phyloP scores from a whole-genome alignment of 208 protist species.

The Vickermania ingenoplastis region DNA sequence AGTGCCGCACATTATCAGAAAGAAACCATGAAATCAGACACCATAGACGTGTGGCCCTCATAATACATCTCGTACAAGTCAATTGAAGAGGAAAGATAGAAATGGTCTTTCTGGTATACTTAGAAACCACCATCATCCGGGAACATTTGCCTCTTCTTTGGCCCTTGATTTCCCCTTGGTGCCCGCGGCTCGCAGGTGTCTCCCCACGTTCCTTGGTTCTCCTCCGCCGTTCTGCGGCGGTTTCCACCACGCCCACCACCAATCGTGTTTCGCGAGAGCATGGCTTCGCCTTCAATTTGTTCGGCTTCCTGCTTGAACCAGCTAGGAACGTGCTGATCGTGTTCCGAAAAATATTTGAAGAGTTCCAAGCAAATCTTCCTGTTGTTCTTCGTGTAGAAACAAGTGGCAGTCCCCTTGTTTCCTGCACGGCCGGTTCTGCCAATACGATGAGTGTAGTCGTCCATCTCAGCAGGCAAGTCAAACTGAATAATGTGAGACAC shows the following conservation, averaged over 20 bases:
- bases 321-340: slow-evolving; percentile 78
- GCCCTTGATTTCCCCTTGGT: not conserved
- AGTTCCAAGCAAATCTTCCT: slow-evolving; percentile 49
- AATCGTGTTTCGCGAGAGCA: slow-evolving; percentile 30
- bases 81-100: too few relatives aligned
- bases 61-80: too few relatives aligned
- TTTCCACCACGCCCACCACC: slow-evolving; percentile 6
- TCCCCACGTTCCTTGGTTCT: slow-evolving; percentile 11
- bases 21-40: too few relatives aligned
- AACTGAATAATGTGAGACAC: slow-evolving; percentile 97
- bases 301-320: slow-evolving; percentile 78
- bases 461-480: slow-evolving; percentile 94
- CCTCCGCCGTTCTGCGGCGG: not conserved
- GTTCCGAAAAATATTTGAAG: slow-evolving; percentile 76
- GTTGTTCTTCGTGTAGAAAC: slow-evolving; percentile 83
- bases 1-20: too few relatives aligned
- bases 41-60: too few relatives aligned
- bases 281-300: slow-evolving; percentile 54
- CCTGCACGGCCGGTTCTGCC: slow-evolving; percentile 98
- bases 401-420: slow-evolving; percentile 92
- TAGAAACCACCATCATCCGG: slow-evolving; percentile 77
- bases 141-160: not conserved
- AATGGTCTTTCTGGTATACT: too few relatives aligned
- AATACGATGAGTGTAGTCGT: slow-evolving; percentile 99
- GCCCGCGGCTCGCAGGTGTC: slow-evolving; percentile 11